Evolutionary conservation across 169 alveolate genomes (phyloP).

Genomic region (Eimeria praecox): DNA sequence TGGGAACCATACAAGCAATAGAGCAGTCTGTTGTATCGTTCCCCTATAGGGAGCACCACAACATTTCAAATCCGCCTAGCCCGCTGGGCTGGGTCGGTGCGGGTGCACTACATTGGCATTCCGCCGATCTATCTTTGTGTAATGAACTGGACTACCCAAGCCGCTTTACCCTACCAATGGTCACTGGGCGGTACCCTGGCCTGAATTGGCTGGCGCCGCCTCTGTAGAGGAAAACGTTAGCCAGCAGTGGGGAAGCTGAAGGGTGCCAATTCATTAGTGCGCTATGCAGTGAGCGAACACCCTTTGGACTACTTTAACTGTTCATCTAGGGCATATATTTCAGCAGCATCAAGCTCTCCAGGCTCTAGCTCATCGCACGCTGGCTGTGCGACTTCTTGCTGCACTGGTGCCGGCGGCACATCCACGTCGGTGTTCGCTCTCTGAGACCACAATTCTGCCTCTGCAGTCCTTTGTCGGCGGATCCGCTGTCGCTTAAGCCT

Average conservation of each 20-base stretch:
- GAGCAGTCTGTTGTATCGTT: background rate
- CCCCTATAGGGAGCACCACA: background rate
- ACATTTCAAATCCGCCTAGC: background rate
- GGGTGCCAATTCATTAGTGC: background rate
- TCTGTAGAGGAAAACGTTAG: background rate
- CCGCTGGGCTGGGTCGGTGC: conserved; percentile 8
- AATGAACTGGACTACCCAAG: background rate
- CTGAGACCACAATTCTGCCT: background rate
- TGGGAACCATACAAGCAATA: background rate
- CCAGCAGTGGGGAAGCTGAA: background rate
- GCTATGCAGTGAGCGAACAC: background rate
- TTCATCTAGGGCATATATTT: background rate
- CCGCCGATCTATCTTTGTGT: background rate
- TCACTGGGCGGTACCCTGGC: background rate
- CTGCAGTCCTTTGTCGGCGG: conserved; percentile 33
- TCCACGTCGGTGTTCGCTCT: background rate
- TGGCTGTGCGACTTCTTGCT: background rate
- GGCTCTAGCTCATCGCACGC: conserved; percentile 59
- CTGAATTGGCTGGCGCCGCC: background rate
- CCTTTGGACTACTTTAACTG: background rate
- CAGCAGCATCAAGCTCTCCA: conserved; percentile 56
- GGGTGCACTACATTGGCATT: background rate
- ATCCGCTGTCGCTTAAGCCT: conserved; percentile 71
- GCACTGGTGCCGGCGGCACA: background rate
- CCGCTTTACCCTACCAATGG: background rate